Percentiles rank a stretch among this genome's conserved stretches.
Evolutionary conservation across 1,284 basidiomycete species (phyloP).

Genomic region (Coniophora puteana): DNA sequence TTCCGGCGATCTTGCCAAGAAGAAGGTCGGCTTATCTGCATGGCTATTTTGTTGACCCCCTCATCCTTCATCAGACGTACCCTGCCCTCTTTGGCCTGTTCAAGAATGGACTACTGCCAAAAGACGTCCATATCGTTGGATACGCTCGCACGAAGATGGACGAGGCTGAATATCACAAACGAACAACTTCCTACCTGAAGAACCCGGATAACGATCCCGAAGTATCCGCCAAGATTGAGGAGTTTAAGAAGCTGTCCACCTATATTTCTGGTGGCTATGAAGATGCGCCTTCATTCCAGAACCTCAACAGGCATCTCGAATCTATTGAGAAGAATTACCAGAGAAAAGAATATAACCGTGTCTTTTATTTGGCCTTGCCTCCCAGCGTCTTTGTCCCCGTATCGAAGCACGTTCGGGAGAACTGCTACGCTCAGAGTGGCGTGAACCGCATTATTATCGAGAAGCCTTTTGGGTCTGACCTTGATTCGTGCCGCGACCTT

Average conservation of each 20-base stretch:
- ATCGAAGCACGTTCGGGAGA: conserved; percentile 75
- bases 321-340: conserved; percentile 73
- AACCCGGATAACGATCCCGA: conserved; percentile 59
- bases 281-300: conserved; percentile 73
- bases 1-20: conserved; percentile 97
- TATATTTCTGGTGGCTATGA: conserved; percentile 91
- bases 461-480: conserved; percentile 96
- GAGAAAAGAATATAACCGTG: conserved; percentile 64
- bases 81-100: conserved; percentile 91
- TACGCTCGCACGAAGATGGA: conserved; percentile 97
- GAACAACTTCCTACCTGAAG: conserved; percentile 83
- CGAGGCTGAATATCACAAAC: conserved; percentile 79
- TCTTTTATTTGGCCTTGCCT: conserved; percentile 94
- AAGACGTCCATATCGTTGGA: conserved; percentile 84
- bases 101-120: conserved; percentile 76
- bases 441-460: conserved; percentile 92
- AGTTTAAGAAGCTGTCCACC: conserved; percentile 77
- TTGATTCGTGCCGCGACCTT: conserved; percentile 81
- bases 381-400: conserved; percentile 92
- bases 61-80: conserved; percentile 64
- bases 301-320: conserved; percentile 72
- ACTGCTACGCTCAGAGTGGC: conserved; percentile 67
- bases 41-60: conserved; percentile 7
- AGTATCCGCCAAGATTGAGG: conserved; percentile 59
- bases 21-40: conserved; percentile 66